Base-by-base conservation (phyloP, 2,329 filamentous ascomycete genomes). In the Aspergillus neotritici region DNA sequence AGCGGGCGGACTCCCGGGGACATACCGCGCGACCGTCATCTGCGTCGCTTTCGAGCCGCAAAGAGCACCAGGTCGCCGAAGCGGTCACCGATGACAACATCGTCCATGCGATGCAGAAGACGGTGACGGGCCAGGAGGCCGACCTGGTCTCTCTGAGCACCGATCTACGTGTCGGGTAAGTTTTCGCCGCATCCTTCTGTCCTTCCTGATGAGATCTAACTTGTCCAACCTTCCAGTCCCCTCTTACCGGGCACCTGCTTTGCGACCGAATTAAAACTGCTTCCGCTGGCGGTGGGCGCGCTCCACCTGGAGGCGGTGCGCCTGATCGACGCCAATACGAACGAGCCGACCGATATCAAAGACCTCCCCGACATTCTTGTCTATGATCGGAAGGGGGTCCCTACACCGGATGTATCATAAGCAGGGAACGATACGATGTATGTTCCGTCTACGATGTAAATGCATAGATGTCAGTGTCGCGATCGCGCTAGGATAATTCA, bases 71-170 rank as follows among this genome's bases (percentile, higher is more conserved):
- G 15, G 61, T 78, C 9, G 74, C 75, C 5, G 69, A 72, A 43
- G 74, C 76, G 1, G 70, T 79, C n/a, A 67, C 75, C 3, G 77
- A 80, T 46, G 76, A 79, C 37, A 77, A 76, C 41, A 64, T 76
- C 17, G 63, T 79, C 4, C 77, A 78, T 58, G 74, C 73, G 7
- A 74, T 74, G 60, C 76, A 78, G 51, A 74, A 72, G 57, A 71
- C 66, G 44, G 66, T 69, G 11, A 64, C 64, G 11, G 67, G 67
- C 4, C 72, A 78, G 40, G 68, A 73, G 41, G 72, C 71, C 4
- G 72, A 79, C 34, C 56, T 82, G 31, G 64, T 81, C 31, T 76
- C 74, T 50, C 57, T 82, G 44, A 80, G 74, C 35, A 75, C 78
- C 0, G 78, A 82, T 54, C 65, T 81, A 15, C 68, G 75, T 21